phyloP scores from a whole-genome alignment of 225 moss, liverwort and hornwort species.

The Pseudoscleropodium purum region DNA sequence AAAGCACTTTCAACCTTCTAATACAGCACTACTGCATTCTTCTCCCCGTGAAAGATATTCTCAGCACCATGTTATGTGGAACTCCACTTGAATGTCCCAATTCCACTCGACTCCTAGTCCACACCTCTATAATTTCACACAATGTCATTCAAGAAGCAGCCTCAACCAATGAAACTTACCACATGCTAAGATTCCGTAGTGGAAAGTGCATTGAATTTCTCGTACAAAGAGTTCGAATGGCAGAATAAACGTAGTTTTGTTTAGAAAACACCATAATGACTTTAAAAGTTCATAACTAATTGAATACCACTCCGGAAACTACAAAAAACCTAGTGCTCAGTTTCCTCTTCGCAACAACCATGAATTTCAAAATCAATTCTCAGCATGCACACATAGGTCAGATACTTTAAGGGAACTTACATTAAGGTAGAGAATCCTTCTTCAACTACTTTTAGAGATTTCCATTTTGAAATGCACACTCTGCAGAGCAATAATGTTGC shows the following conservation, averaged over 20 bases:
- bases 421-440: too few relatives aligned
- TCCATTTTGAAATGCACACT: not conserved
- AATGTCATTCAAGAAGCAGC: not conserved
- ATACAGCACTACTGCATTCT: not conserved
- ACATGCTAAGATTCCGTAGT: not conserved
- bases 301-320: not conserved
- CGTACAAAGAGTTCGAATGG: not conserved
- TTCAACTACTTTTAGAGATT: not conserved
- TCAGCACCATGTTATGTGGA: not conserved
- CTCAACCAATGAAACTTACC: not conserved
- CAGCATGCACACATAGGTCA: not conserved
- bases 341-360: not conserved
- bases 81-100: not conserved
- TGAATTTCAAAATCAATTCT: not conserved
- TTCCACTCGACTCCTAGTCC: not conserved
- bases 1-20: not conserved
- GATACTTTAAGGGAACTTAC: not conserved
- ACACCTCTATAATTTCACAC: not conserved
- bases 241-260: not conserved
- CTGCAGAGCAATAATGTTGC: not conserved
- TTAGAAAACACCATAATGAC: not conserved
- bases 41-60: not conserved
- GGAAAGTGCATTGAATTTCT: not conserved
- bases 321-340: not conserved
- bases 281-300: not conserved